A percentile compares a stretch with the other conserved stretches of the same genome.
Conservation (phyloP, 164 flowering plant genomes). For the Nymphaea thermarum region DNA sequence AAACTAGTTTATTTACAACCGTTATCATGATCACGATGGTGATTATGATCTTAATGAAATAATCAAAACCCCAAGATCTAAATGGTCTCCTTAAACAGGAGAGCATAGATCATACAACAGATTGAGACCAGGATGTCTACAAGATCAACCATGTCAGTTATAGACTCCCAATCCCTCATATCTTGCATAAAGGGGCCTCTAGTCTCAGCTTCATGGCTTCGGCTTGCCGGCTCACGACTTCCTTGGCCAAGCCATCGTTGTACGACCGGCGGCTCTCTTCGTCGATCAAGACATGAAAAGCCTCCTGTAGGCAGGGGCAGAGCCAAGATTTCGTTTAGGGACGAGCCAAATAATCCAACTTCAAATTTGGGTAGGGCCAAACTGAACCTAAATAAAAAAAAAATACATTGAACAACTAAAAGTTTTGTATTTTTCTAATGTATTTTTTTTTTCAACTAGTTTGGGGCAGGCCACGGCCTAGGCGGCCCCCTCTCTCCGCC, state of each 20-base stretch:
- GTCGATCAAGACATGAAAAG: conserved; percentile 54
- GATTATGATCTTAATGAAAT: background rate
- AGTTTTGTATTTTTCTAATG: no score
- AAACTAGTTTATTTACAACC: background rate
- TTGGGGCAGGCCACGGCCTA: no score
- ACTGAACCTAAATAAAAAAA: no score
- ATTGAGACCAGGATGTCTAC: conserved; percentile 37
- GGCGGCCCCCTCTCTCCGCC: no score
- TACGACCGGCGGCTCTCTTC: conserved; percentile 58
- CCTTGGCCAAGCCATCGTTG: conserved; percentile 81
- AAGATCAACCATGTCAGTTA: conserved; percentile 69
- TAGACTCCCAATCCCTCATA: conserved; percentile 24
- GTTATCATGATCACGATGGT: background rate
- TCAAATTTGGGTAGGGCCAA: no score
- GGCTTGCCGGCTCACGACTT: conserved; percentile 56
- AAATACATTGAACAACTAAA: no score
- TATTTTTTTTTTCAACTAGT: no score
- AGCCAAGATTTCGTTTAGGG: no score
- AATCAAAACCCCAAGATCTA: background rate
- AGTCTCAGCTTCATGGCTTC: conserved; percentile 62
- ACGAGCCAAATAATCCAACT: no score
- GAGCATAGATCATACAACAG: conserved; percentile 5
- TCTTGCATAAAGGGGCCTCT: conserved; percentile 62
- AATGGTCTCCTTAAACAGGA: background rate
- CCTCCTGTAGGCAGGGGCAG: conserved; percentile 46